phyloP scores from a whole-genome alignment of 495 filamentous ascomycete species.

The Staphylotrichum longicolle region DNA sequence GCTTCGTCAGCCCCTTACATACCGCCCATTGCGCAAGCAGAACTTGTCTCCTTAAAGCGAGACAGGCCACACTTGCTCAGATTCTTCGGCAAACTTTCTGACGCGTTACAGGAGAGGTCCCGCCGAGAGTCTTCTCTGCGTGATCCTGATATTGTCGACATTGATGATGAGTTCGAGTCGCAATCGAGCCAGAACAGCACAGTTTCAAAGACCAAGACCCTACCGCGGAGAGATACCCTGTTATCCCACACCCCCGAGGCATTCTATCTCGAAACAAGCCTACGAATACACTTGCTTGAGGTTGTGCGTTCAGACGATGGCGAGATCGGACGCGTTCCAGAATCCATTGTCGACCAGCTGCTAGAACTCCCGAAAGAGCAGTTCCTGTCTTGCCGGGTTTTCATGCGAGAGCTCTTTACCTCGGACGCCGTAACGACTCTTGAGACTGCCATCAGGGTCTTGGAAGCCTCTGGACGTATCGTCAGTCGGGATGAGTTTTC shows the following conservation, averaged over 20 bases:
- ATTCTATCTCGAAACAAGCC: slow-evolving; percentile 46
- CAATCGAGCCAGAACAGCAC: slow-evolving; percentile 49
- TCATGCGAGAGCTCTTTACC: slow-evolving; percentile 50
- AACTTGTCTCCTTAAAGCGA: slow-evolving; percentile 31
- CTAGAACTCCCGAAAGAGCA: slow-evolving; percentile 57
- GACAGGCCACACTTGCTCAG: slow-evolving; percentile 37
- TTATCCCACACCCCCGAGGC: slow-evolving; percentile 48
- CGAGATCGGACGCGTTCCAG: slow-evolving; percentile 37
- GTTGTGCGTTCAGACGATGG: slow-evolving; percentile 37
- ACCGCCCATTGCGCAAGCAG: slow-evolving; percentile 33
- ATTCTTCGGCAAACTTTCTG: slow-evolving; percentile 43
- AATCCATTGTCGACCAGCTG: slow-evolving; percentile 57
- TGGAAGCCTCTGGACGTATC: slow-evolving; percentile 52
- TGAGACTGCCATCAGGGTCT: slow-evolving; percentile 43
- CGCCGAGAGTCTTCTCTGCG: slow-evolving; percentile 29
- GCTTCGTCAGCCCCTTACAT: slow-evolving; percentile 38
- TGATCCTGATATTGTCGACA: slow-evolving; percentile 65
- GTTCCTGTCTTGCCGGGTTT: slow-evolving; percentile 54
- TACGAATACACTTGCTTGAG: slow-evolving; percentile 42
- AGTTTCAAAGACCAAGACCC: slow-evolving; percentile 30
- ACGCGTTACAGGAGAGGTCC: slow-evolving; percentile 45
- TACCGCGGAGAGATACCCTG: slow-evolving; percentile 49
- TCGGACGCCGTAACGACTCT: slow-evolving; percentile 44
- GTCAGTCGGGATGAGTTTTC: slow-evolving; percentile 63
- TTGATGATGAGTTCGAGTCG: slow-evolving; percentile 68